Percentiles rank a stretch among this genome's conserved stretches.
Conservation (phyloP, 148 eudicot genomes). For the Rhododendron williamsianum region DNA sequence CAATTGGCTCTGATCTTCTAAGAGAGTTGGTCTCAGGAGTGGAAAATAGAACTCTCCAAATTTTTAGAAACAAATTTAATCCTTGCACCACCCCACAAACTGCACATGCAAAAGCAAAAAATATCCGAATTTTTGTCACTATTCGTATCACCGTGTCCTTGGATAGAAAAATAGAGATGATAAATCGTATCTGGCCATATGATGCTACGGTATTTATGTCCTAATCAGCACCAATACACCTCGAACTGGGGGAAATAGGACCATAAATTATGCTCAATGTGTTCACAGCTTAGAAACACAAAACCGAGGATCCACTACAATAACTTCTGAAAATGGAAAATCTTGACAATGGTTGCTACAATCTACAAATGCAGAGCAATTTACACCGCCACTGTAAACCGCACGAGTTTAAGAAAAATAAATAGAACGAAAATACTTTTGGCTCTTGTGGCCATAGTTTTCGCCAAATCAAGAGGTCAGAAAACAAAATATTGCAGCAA, state of each 20-base stretch:
- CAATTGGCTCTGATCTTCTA: too few species aligned
- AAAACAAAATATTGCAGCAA: constrained; percentile 13
- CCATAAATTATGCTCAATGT: background rate
- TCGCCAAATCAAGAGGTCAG: constrained; percentile 9
- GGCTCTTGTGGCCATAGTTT: constrained; percentile 12
- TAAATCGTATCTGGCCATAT: background rate
- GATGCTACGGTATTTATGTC: background rate
- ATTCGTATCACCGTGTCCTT: background rate
- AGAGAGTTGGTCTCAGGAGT: background rate
- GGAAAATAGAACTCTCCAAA: background rate
- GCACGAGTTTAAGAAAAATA: constrained; percentile 10
- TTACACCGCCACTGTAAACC: constrained; percentile 33
- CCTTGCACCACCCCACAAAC: background rate
- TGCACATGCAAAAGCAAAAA: background rate
- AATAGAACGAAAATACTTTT: constrained; percentile 11
- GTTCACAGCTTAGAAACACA: background rate
- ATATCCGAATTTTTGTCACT: background rate
- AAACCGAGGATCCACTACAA: background rate
- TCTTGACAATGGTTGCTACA: constrained; percentile 19
- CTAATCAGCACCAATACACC: background rate
- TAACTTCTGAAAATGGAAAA: background rate
- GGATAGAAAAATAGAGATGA: background rate
- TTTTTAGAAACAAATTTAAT: background rate
- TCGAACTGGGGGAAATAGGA: background rate
- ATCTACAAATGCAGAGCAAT: constrained; percentile 34